Base-by-base conservation (phyloP, 805 yeast species). In the Teunomyces barrocoloradensis region DNA sequence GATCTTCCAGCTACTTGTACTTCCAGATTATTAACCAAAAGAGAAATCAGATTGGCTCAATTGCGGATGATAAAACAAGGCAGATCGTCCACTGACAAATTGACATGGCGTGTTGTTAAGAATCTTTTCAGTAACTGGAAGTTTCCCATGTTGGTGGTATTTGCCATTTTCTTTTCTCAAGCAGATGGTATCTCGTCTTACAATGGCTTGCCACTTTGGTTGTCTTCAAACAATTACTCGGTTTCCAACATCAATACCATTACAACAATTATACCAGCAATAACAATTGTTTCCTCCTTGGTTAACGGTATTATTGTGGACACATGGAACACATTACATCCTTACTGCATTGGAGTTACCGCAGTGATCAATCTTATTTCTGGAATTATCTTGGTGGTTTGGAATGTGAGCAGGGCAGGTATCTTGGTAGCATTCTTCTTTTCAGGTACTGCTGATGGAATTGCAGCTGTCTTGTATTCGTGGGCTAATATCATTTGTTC, bases 181-280 rank as follows among this genome's bases (percentile, higher is more conserved):
- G 66, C 67, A 11, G 67, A 64, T 46, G 67, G 66, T 3, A 54
- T 61, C n/a, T 53, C 60, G 18, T 60, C 66, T 17, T 53, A 64
- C 43, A 52, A 51, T 43, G 66, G 65, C 4, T 46, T 63, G 38
- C 57, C 51, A 21, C 58, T 49, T 12, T 51, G 49, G 52, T 42
- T 48, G 27, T 48, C 42, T 29, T 44, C 49, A 4, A 44, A 47
- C 15, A 65, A 68, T 30, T 81, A 73, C 56, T 57, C 74, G 0
- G 65, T 72, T 38, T 73, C 71, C 0, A 65, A 67, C 48, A 62
- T 81, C 17, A 80, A 82, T 57, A 69, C 79, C 45, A 62, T 78
- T 43, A 68, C 82, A 12, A 72, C 82, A 2, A 51, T 80, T 12
- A 80, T 85, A 1, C 85, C 86, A 1, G 83, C 80, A n/a, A 60